Base-by-base conservation (phyloP, 2,329 filamentous ascomycete species). In the Tolypocladium nubicola region DNA sequence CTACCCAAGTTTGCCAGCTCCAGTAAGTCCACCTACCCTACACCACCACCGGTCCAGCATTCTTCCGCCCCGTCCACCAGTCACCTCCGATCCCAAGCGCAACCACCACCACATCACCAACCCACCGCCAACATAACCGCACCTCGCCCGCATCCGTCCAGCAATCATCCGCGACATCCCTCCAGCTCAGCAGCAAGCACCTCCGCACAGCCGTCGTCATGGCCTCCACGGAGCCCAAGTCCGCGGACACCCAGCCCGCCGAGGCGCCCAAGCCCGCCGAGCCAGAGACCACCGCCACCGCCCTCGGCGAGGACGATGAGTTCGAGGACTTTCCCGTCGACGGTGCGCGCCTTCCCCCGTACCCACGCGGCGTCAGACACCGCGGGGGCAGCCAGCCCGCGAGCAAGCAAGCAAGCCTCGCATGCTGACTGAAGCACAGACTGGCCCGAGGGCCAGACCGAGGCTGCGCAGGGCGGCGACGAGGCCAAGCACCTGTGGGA, bases 311-410 rank as follows among this genome's bases (percentile, higher is more conserved):
- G 73, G 94, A 99, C 70, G 94, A 99, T 73, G 94, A 99, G 77
- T 99, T 99, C 68, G 94, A 99, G 72, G 94, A 99, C 73, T 99
- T 99, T 69, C 94, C 94, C 33, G 89, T 96, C 57, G 93, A 99
- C 76, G 91, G 94, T 96, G 75, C 47, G 77, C 68, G 1, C 16
- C 4, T 53, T 33, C 9, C 30, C 30, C 30, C 30, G 30, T 7
- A 33, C 16, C 11, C 39, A 11, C 35, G 2, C 26, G 0, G 6
- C 4, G 5, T 19, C 16, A 14, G 21, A 13, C 30, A 9, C 21
- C 23, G 14, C 23, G 23, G 23, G 23, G 23, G 23, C 23, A 23
- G 23, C 23, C 23, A 26, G 23, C 26, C 26, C 26, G 26, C 3
- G 26, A 6, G 26, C 26, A 30, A 16, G 26, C 14, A 26, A 6